Conservation (phyloP, 352 stramenopile genomes). For the Phytophthora ohioensis region DNA sequence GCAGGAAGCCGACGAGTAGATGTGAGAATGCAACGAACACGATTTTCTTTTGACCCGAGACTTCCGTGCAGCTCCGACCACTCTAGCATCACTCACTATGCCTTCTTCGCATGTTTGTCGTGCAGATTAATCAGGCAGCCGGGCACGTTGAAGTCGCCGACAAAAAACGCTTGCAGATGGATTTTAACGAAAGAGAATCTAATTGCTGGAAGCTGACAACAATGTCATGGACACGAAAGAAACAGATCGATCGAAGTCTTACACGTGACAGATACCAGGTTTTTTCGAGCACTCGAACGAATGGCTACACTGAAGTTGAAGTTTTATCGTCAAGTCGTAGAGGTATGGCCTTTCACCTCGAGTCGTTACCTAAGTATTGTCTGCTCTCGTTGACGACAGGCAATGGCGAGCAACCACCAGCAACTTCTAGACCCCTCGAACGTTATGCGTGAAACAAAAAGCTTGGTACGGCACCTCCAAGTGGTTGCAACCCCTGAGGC, state of each 20-base stretch:
- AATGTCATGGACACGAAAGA: not conserved
- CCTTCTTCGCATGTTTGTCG: constrained; percentile 9
- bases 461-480: constrained; percentile 4
- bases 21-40: constrained; percentile 20
- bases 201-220: not conserved
- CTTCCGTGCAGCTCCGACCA: constrained; percentile 5
- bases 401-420: not conserved
- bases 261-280: not conserved
- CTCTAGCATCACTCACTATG: constrained; percentile 11
- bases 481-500: constrained; percentile 18
- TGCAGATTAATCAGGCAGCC: not conserved
- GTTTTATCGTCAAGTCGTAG: not conserved
- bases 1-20: constrained; percentile 56
- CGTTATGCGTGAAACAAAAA: constrained; percentile 19
- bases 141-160: not conserved
- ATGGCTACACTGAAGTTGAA: constrained; percentile 11
- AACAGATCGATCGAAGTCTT: not conserved
- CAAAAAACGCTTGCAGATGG: not conserved
- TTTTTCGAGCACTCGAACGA: not conserved
- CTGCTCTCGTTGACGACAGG: constrained; percentile 7
- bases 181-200: not conserved
- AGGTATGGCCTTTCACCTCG: not conserved
- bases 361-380: not conserved
- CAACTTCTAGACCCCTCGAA: not conserved
- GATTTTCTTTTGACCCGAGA: constrained; percentile 9